Evolutionary conservation across 2,329 filamentous ascomycete genomes (phyloP).

Genomic region (Colletotrichum melonis): DNA sequence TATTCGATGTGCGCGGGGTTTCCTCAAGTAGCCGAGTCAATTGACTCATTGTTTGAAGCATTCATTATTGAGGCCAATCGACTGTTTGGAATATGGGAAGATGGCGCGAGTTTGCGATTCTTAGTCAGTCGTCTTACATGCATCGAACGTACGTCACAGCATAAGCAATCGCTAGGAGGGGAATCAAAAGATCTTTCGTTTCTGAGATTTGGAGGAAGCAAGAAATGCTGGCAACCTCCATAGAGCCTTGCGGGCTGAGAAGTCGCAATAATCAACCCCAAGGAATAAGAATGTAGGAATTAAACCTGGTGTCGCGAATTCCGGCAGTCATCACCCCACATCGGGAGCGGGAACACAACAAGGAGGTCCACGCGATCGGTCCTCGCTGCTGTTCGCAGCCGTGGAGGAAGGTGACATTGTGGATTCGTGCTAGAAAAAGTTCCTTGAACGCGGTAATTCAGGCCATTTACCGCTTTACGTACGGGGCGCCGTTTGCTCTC

Average conservation of each 20-base stretch:
- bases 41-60: not conserved
- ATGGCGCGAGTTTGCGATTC: not conserved
- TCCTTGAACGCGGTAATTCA: not conserved
- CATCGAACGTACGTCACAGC: not conserved
- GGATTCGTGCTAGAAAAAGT: not conserved
- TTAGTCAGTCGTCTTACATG: not conserved
- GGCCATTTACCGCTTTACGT: not conserved
- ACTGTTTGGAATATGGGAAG: not conserved
- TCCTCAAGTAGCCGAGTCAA: not conserved
- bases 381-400: not conserved
- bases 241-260: not conserved
- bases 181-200: not conserved
- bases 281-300: not conserved
- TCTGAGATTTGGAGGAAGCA: no score
- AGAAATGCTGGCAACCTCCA: not conserved
- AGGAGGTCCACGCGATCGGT: constrained; percentile 10
- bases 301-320: not conserved
- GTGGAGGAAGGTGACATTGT: constrained; percentile 19
- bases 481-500: not conserved
- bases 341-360: not conserved
- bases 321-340: not conserved
- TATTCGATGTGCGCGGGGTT: not conserved
- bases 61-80: not conserved
- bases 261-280: not conserved
- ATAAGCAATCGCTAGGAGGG: not conserved